Conservation (phyloP, 2,329 filamentous ascomycete genomes). For the Shiraia sp. region DNA sequence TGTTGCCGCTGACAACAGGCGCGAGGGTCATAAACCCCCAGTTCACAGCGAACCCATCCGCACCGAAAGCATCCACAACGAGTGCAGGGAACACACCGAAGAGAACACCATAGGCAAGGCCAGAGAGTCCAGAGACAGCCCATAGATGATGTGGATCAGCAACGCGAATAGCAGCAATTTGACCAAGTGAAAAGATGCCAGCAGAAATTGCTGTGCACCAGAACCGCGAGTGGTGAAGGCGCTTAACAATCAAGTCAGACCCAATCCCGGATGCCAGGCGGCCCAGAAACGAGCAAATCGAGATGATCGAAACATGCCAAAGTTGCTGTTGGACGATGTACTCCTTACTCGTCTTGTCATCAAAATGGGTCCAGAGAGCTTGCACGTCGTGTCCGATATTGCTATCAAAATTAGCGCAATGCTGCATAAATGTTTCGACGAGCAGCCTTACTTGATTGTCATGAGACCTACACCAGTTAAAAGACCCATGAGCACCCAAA, state of each 20-base stretch:
- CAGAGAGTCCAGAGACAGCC: conserved; percentile 80
- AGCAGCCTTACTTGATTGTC: conserved; percentile 91
- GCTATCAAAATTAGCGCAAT: conserved; percentile 54
- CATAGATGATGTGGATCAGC: conserved; percentile 76
- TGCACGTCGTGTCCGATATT: conserved; percentile 93
- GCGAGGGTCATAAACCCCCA: conserved; percentile 95
- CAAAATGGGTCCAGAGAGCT: conserved; percentile 85
- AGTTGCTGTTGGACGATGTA: conserved; percentile 83
- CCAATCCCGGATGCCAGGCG: conserved; percentile 75
- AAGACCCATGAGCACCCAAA: conserved; percentile 86
- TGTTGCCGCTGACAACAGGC: conserved; percentile 82
- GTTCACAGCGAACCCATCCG: conserved; percentile 86
- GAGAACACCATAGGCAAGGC: conserved; percentile 87
- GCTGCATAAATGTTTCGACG: not conserved
- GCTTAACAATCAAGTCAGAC: conserved; percentile 86
- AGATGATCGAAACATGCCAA: conserved; percentile 93
- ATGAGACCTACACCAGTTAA: conserved; percentile 92
- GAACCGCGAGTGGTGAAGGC: conserved; percentile 76
- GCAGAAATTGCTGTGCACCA: conserved; percentile 88
- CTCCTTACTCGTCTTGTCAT: conserved; percentile 69
- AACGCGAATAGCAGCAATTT: conserved; percentile 75
- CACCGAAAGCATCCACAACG: conserved; percentile 84
- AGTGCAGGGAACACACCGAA: conserved; percentile 94
- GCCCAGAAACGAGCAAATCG: conserved; percentile 81
- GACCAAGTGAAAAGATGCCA: conserved; percentile 76